Base-by-base conservation (phyloP, 305 asterid genomes). In the Coffea humblotiana region DNA sequence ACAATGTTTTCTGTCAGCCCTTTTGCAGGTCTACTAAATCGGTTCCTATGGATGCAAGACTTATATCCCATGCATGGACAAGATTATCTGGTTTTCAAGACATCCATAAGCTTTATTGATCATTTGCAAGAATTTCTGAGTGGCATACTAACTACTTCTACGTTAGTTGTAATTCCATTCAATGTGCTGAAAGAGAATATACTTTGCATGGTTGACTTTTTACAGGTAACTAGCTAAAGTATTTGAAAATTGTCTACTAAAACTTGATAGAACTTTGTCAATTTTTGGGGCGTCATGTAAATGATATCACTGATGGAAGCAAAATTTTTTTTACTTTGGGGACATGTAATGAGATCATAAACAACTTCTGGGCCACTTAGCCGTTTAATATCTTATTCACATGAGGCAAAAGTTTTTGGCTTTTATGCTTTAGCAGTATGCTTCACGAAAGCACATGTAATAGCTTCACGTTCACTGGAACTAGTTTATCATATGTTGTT, bases 121-220 rank as follows among this genome's bases (percentile, higher is more conserved):
- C 98, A 95, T 82, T 67, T 95, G 86, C 98, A 92, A 86, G 99
- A 95, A 88, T 88, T 93, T 84, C 93, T 94, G 40, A 97, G 96
- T 83, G 90, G 97, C 72, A 43, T 94, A 76, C 93, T 95, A 80
- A 84, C 97, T 72, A 80, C 86, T 67, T 87, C 91, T 85, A 91
- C 96, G 72, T 86, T 95, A 92, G 94, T 94, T 90, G 87, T 88
- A 86, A 91, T 91, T 85, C 88, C 94, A 81, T 82, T 75, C 82
- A 86, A 64, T 78, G 79, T 67, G 85, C 87, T 89, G 74, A 89
- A 85, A 85, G 88, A 82, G 77, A 85, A 87, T 75, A 65, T 87
- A 67, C 81, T 87, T 61, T 75, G 23, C 75, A 43, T 84, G 72
- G 79, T 79, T 16, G 88, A 81, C 82, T 78, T 84, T 79, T 78